Base-by-base conservation (phyloP, 2,329 filamentous ascomycete species). In the Cytospora schulzeri region DNA sequence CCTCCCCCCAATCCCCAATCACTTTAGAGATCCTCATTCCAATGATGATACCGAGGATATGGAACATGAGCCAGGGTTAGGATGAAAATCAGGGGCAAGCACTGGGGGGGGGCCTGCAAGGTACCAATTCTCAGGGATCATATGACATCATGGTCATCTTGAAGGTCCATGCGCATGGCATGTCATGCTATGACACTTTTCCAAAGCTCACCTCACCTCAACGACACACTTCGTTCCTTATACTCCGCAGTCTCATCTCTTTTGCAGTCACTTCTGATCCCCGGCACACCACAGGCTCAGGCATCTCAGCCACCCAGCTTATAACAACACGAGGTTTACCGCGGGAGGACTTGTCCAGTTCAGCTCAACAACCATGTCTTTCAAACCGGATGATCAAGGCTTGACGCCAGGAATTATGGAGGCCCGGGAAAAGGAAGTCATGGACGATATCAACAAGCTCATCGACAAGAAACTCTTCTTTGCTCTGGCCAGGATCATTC, bases 381-480 rank as follows among this genome's bases (percentile, higher is more conserved):
- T 58, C 52, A 67, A 67, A 24, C 15, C 48, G 9, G 59, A 63
- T 26, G 66, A 67, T 50, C 24, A 61, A 22, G 63, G 60, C 50
- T 53, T 67, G 9, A 62, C 63, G 24, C 63, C 63, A 2, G 60
- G 38, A 24, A 60, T 67, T 17, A 60, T 66, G 9, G 63, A 66
- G 26, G 66, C 66, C 33, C 60, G 63, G 28, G 66, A 67, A 26
- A 66, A 61, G 29, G 66, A 67, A 7, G 53, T 67, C 53, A 55
- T 66, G 63, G 63, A 66, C 15, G 66, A 67, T 31, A 67, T 67
- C 53, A 55, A 65, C 29, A 63, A 66, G 60, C 66, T 67, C 19
- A 67, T 67, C 38, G 66, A 67, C 60, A 55, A 66, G 63, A 67
- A 67, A 60, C 63, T 67, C 11, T 57, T 63, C 22, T 55, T 66